Base-by-base conservation (phyloP, 2,329 filamentous ascomycete genomes). In the Onygena corvina region DNA sequence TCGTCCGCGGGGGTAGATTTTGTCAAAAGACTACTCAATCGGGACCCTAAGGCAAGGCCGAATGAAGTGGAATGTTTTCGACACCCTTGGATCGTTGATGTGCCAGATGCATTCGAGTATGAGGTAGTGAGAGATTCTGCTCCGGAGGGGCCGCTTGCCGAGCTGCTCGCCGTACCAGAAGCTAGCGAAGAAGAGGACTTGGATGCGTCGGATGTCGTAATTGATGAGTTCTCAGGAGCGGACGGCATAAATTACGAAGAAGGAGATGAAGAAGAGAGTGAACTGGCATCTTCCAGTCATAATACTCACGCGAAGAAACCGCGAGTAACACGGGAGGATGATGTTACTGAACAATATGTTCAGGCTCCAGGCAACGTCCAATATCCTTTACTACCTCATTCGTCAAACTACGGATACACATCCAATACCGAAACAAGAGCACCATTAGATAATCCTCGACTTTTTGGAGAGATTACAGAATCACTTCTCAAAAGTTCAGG, bases 1-100 rank as follows among this genome's bases (percentile, higher is more conserved):
- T 87, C 87, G 0, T 68, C 76, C 33, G 47, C 50, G 20, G 54
- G 47, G 25, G 78, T 93, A 44, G 76, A 88, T 55, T 85, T 94
- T 57, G 70, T 96, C 27, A 69, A 71, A 12, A 71, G 73, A n/a
- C 92, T 95, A 77, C 77, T 96, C 3, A 80, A 87, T 56, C 79
- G 79, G n/a, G 80, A 88, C 46, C 87, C 90, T 1, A 76, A 83
- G 50, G 67, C 76, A n/a, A 80, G 90, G 50, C 85, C 87, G 0
- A 85, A 81, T 0, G 81, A 92, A 38, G 63, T 70, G 3, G 75
- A 84, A 46, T 81, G 94, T 48, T 75, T 86, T 51, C 66, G 68
- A 9, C 84, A 92, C 62, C 69, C 76, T 1, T 96, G 90, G 90
- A 72, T 94, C n/a, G 64, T 61, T 20, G 64, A 71, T n/a, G 65